Percentiles rank a stretch among this genome's conserved stretches.
phyloP scores from a whole-genome alignment of 2,329 filamentous ascomycete genomes.

The Diaporthe sp. region DNA sequence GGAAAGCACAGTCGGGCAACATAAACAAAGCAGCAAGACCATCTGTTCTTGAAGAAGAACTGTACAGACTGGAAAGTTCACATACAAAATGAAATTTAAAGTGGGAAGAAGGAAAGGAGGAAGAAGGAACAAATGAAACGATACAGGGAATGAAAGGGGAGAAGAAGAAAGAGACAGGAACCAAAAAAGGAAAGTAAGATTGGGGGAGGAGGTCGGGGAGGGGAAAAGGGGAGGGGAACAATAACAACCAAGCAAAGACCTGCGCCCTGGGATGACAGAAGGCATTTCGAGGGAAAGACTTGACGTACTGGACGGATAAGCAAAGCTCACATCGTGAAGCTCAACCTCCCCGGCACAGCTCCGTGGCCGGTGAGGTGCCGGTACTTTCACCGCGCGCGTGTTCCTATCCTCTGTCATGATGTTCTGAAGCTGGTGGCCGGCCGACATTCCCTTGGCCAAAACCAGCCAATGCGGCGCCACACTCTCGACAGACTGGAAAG shows the following conservation, averaged over 20 bases:
- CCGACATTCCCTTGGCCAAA: constrained; percentile 83
- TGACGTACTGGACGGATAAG: constrained; percentile 75
- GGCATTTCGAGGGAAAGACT: background rate
- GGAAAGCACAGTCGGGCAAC: background rate
- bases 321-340: constrained; percentile 81
- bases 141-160: too few relatives aligned
- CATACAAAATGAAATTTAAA: too few relatives aligned
- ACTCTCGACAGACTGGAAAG: constrained; percentile 80
- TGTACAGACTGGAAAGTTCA: too few relatives aligned
- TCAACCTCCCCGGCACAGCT: constrained; percentile 76
- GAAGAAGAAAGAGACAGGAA: too few relatives aligned
- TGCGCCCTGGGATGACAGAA: background rate
- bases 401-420: constrained; percentile 48
- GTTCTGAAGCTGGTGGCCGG: constrained; percentile 72
- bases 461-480: constrained; percentile 83
- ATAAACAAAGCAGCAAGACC: background rate
- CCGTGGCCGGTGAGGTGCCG: constrained; percentile 45
- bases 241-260: too few relatives aligned
- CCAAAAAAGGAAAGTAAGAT: too few relatives aligned
- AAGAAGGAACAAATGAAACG: too few relatives aligned
- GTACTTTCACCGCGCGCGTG: constrained; percentile 39
- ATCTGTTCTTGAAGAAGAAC: background rate
- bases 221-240: too few relatives aligned
- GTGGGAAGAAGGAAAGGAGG: too few relatives aligned
- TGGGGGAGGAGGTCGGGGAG: too few relatives aligned